phyloP scores from a whole-genome alignment of 2,329 filamentous ascomycete genomes.

The Daldinia sp. region DNA sequence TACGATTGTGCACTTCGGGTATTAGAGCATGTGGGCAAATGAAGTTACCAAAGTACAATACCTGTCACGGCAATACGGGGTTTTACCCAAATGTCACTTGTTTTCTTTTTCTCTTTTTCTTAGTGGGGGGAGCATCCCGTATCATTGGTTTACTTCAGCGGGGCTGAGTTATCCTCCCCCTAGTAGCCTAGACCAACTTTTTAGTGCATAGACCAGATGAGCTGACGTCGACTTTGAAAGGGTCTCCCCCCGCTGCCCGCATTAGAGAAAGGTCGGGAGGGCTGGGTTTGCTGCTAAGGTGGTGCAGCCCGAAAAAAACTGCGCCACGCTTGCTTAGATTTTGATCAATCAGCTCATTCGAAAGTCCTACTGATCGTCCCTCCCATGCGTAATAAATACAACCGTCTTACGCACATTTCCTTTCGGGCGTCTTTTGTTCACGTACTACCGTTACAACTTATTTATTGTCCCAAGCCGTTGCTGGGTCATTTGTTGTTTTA shows the following conservation, averaged over 20 bases:
- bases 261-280: slow-evolving; percentile 16
- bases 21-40: not conserved
- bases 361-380: slow-evolving; percentile 23
- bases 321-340: slow-evolving; percentile 42
- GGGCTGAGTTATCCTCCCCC: slow-evolving; percentile 33
- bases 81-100: not conserved
- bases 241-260: slow-evolving; percentile 14
- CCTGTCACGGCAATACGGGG: slow-evolving; percentile 1
- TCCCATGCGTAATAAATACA: slow-evolving; percentile 41
- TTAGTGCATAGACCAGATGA: slow-evolving; percentile 15
- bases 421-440: slow-evolving; percentile 10
- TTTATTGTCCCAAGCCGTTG: slow-evolving; percentile 17
- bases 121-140: slow-evolving; percentile 19
- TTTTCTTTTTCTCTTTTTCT: not conserved
- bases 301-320: slow-evolving; percentile 28
- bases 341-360: slow-evolving; percentile 6
- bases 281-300: too few relatives aligned
- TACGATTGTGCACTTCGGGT: not conserved
- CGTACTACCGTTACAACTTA: slow-evolving; percentile 18
- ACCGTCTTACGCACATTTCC: slow-evolving; percentile 37
- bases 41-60: not conserved
- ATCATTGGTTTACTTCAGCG: slow-evolving; percentile 26
- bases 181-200: slow-evolving; percentile 28
- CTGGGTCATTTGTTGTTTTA: slow-evolving; percentile 15
- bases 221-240: slow-evolving; percentile 34